Evolutionary conservation across 2,329 filamentous ascomycete species (phyloP).

Genomic region (Colletotrichum cuscutae): DNA sequence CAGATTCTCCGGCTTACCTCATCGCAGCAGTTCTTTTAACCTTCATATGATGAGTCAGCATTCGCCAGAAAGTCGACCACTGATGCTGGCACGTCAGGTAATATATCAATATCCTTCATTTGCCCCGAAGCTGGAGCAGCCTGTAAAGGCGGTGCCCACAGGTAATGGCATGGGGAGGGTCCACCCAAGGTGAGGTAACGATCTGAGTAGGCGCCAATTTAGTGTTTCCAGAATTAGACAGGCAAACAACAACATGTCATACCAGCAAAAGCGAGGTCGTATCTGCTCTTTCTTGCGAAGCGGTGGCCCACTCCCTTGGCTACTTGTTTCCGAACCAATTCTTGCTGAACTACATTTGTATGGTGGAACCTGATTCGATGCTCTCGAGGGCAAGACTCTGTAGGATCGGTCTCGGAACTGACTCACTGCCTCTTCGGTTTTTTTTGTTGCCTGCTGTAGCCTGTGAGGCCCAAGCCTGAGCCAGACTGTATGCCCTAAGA

Average conservation of each 20-base stretch:
- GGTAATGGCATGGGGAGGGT: not conserved
- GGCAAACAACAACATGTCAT: not conserved
- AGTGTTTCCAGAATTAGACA: not conserved
- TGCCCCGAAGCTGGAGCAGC: not conserved
- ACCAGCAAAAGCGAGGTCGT: not conserved
- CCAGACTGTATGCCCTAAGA: not conserved
- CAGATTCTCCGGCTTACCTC: conserved; percentile 21
- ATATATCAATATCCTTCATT: not conserved
- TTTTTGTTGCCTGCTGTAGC: not conserved
- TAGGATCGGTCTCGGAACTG: not conserved
- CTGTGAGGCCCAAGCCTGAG: not conserved
- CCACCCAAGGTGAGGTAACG: not conserved
- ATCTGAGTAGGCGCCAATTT: not conserved
- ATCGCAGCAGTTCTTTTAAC: not conserved
- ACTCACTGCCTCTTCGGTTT: not conserved
- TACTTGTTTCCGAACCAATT: not conserved
- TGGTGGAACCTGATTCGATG: not conserved
- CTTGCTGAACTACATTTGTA: not conserved
- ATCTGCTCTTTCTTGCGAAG: not conserved
- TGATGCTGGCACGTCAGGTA: not conserved
- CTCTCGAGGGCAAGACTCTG: not conserved
- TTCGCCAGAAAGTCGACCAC: not conserved
- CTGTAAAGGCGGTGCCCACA: not conserved
- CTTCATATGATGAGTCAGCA: conserved; percentile 8
- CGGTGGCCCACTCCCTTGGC: not conserved